phyloP scores from a whole-genome alignment of 1,284 basidiomycete genomes.

The Butyriboletus appendiculatus region DNA sequence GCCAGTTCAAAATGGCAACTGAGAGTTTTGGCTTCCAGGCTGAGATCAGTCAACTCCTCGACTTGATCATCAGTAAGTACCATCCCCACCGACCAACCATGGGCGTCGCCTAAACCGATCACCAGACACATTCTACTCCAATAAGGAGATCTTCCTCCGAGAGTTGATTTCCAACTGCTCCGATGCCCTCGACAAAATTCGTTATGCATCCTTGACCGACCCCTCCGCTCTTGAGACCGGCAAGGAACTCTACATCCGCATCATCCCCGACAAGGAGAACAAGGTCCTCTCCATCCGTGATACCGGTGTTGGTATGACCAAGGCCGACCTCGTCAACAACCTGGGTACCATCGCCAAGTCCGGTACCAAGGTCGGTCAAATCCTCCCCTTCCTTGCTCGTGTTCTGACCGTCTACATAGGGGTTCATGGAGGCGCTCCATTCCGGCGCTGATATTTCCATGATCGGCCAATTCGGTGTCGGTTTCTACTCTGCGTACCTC shows the following conservation, averaged over 20 bases:
- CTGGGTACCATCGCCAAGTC: slow-evolving; percentile 99
- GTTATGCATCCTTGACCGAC: slow-evolving; percentile 92
- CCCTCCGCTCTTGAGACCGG: slow-evolving; percentile 83
- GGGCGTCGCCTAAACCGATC: slow-evolving; percentile 1
- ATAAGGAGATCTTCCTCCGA: slow-evolving; percentile 98
- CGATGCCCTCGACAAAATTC: slow-evolving; percentile 97
- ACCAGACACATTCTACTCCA: slow-evolving; percentile 95
- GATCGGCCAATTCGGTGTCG: slow-evolving; percentile 97
- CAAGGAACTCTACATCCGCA: slow-evolving; percentile 92
- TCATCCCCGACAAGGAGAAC: slow-evolving; percentile 95
- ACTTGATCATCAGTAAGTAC: slow-evolving; percentile 85
- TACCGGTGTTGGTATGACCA: slow-evolving; percentile 99
- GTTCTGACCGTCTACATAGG: slow-evolving; percentile 49
- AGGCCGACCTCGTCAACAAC: slow-evolving; percentile 98
- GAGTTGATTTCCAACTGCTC: slow-evolving; percentile 92
- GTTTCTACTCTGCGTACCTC: slow-evolving; percentile 99
- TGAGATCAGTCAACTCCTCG: slow-evolving; percentile 94
- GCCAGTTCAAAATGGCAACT: slow-evolving; percentile 57
- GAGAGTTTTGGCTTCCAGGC: slow-evolving; percentile 94
- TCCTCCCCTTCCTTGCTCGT: neutral
- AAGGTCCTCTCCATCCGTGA: slow-evolving; percentile 92
- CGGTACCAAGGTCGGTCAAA: slow-evolving; percentile 72
- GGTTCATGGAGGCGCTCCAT: slow-evolving; percentile 96
- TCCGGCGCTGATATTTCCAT: slow-evolving; percentile 97
- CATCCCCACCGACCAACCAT: neutral